Base-by-base conservation (phyloP, 2,329 filamentous ascomycete species). In the Claviceps quebecensis region DNA sequence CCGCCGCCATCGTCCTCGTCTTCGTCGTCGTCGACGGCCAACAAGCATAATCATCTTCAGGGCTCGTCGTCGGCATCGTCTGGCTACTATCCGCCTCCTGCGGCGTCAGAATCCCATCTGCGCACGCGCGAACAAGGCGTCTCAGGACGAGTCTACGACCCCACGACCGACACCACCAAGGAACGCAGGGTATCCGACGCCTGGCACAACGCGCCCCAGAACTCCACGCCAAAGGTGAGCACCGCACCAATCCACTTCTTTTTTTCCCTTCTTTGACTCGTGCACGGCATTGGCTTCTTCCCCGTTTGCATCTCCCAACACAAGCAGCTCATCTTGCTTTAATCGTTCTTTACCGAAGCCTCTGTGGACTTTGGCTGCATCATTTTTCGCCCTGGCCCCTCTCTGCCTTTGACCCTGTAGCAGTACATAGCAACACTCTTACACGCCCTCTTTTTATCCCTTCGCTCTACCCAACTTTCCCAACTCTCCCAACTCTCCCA, bases 101-200 rank as follows among this genome's bases (percentile, higher is more conserved):
- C 41, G 14, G 45, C 49, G 8, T 52, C 52, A 40, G 52, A 55
- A 47, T 54, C 54, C 45, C 54, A 52, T 51, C 66, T 67, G 54
- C 61, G 62, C 55, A 52, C 60, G 46, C 70, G 65, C 61, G 68
- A 69, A 50, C 69, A 71, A 60, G 59, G 67, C 50, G 61, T 64
- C 16, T 63, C 66, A 52, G 65, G 72, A 59, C 70, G 71, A 62
- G 76, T 74, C 64, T 78, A 78, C 66, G 75, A 78, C 58, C 74
- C 74, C 16, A 71, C 72, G 44, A 74, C 71, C 44, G 75, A 78
- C 64, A 70, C 69, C 54, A 71, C 68, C 47, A 69, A 67, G 55
- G 72, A 73, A 60, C 72, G 70, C 58, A 67, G 65, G 54, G 63
- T 70, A 57, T 72, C 70, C 53, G 73, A 76, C 59, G 68, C 71